phyloP scores from a whole-genome alignment of 345 rosid species.

The Eucalyptus fibrosa region DNA sequence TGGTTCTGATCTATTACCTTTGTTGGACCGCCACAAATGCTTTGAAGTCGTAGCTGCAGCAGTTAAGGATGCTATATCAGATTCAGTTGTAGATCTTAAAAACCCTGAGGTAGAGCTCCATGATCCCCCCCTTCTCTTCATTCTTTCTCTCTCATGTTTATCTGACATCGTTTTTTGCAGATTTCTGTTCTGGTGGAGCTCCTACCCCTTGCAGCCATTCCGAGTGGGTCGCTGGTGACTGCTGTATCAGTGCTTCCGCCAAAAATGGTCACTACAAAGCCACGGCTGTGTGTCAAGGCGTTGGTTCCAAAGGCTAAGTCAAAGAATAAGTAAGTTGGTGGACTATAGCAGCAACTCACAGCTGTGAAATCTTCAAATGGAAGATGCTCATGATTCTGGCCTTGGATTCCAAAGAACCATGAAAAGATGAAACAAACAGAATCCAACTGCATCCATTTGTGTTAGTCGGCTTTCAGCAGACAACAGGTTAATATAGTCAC shows the following conservation, averaged over 20 bases:
- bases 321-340: background rate
- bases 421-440: background rate
- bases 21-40: constrained; percentile 74
- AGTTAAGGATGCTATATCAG: constrained; percentile 63
- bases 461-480: background rate
- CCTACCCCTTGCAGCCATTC: constrained; percentile 70
- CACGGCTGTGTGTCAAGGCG: constrained; percentile 68
- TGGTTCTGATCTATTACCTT: constrained; percentile 20
- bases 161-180: constrained; percentile 16
- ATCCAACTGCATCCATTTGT: background rate
- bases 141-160: background rate
- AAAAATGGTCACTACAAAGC: constrained; percentile 65
- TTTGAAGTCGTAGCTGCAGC: constrained; percentile 70
- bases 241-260: constrained; percentile 75
- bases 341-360: background rate
- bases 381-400: background rate
- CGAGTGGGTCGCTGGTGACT: constrained; percentile 41
- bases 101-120: constrained; percentile 54
- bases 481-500: background rate
- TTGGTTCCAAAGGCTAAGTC: constrained; percentile 31
- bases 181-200: constrained; percentile 70
- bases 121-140: background rate
- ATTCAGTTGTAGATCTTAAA: constrained; percentile 78
- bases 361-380: background rate
- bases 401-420: background rate